These are phyloP conservation scores for Sporothrix pseudoabietina DNA, from an alignment of 2,329 filamentous ascomycete genomes.

Conservation along the genomic window DNA sequence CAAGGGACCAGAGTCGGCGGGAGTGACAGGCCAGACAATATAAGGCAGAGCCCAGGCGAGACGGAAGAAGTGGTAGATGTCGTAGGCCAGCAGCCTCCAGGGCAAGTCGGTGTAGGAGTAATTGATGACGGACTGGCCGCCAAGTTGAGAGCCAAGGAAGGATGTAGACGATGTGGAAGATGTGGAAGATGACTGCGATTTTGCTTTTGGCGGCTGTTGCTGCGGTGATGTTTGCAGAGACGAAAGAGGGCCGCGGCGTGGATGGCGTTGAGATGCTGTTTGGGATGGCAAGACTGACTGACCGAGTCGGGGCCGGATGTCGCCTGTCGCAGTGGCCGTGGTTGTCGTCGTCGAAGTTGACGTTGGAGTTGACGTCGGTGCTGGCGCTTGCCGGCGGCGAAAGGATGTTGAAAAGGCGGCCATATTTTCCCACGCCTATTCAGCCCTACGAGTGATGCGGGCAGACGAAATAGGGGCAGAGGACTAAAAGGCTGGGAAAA, in stretches of 20 bases:
- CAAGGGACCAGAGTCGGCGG: conserved; percentile 55
- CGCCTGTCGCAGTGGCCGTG: neutral
- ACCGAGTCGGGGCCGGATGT: conserved; percentile 19
- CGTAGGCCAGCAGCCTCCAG: conserved; percentile 53
- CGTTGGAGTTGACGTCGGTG: neutral
- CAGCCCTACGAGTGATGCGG: neutral
- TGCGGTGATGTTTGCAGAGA: neutral
- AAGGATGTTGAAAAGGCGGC: conserved; percentile 17
- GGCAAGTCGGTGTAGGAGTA: conserved; percentile 63
- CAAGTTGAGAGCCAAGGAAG: conserved; percentile 62
- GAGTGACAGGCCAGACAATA: conserved; percentile 60
- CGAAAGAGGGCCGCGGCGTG: neutral
- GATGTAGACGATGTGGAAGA: conserved; percentile 36
- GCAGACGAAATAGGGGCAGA: neutral
- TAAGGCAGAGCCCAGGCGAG: conserved; percentile 61
- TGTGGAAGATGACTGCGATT: neutral
- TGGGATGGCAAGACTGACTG: neutral
- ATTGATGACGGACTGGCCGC: conserved; percentile 59
- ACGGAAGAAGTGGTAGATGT: conserved; percentile 58
- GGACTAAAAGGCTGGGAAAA: neutral
- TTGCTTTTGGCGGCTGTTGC: neutral
- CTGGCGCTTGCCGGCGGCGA: conserved; percentile 19
- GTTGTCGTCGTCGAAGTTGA: neutral
- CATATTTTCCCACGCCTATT: neutral
- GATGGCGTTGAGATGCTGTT: neutral